Base-by-base conservation (phyloP, 2,329 filamentous ascomycete genomes). In the Alternaria atra region DNA sequence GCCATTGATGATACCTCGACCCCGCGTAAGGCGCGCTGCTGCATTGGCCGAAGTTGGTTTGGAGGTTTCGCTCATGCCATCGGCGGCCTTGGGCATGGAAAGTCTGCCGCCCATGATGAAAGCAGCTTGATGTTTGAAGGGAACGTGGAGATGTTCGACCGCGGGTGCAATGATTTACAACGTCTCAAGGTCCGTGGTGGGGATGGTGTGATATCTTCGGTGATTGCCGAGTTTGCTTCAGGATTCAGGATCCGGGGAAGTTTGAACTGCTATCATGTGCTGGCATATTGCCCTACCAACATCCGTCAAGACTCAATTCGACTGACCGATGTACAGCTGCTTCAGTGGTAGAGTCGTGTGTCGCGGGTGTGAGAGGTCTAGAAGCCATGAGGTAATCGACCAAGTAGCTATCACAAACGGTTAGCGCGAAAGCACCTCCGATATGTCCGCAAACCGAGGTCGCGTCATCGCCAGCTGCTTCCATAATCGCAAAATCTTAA, bases 21-120 rank as follows among this genome's bases (percentile, higher is more conserved):
- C 65, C 55, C 72, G 68, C 52, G 72, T 60, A 40, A 77, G 66
- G 52, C 74, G 73, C 37, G 78, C 46, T 63, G 69, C 40, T 56
- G 73, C 61, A 52, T 76, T 73, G 20, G 71, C 71, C 15, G 78
- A 75, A 5, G 73, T 69, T 34, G 77, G 69, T 37, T 77, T 74
- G 15, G 80, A 79, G 20, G 76, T 66, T 61, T 84, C 82, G 46
- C 74, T 80, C 44, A 79, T 75, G 66, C 80, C 79, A 62, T 77
- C 81, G 25, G 81, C 73, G 37, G 75, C 79, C 27, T 77, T 76
- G 32, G 82, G 82, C 64, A 80, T 77, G 13, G 81, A 83, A 27
- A 84, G 73, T 55, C 82, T 78, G 61, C 80, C 80, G 42, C 82
- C 82, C 82, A 84, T 84, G 52, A 37, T 64, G 47, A 50, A 40